Percentiles rank a stretch among this genome's conserved stretches.
phyloP scores from a whole-genome alignment of 768 basidiomycete genomes.

The Leccinum rimulosum region DNA sequence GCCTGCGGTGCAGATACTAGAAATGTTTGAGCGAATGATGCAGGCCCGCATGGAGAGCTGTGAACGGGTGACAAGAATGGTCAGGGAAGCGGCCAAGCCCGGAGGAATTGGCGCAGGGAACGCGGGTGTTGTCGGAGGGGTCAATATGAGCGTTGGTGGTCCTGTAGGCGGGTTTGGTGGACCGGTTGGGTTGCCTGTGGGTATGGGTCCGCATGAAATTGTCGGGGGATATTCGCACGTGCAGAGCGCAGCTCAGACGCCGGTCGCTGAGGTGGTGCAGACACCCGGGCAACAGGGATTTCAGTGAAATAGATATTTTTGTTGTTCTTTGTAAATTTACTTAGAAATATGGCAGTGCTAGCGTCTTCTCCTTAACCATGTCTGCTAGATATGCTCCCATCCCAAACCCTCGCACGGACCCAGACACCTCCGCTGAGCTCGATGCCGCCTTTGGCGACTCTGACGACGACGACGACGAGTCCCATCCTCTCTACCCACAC shows the following conservation, averaged over 20 bases:
- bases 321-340: not conserved
- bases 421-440: conserved; percentile 58
- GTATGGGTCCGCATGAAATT: conserved; percentile 22
- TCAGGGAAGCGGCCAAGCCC: conserved; percentile 35
- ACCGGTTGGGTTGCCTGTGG: conserved; percentile 23
- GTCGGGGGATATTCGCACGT: conserved; percentile 13
- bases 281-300: conserved; percentile 23
- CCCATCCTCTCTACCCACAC: conserved; percentile 49
- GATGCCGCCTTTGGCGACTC: conserved; percentile 85
- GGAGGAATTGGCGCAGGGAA: conserved; percentile 13
- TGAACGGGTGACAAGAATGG: conserved; percentile 58
- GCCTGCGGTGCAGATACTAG: conserved; percentile 52
- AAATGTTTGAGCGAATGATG: conserved; percentile 70
- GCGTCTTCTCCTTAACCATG: conserved; percentile 26
- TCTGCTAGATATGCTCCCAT: conserved; percentile 68
- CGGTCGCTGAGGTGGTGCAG: conserved; percentile 18
- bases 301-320: not conserved
- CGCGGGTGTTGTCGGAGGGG: conserved; percentile 7
- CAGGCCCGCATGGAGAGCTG: conserved; percentile 77
- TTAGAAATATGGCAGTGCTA: conserved; percentile 4
- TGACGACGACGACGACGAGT: conserved; percentile 57
- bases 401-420: conserved; percentile 53
- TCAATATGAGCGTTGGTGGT: conserved; percentile 24
- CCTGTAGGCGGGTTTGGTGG: conserved; percentile 31
- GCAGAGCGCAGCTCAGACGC: conserved; percentile 9